These are phyloP conservation scores for Xanthoparmelia taractica DNA, from an alignment of 495 filamentous ascomycete species.

Conservation along the genomic window DNA sequence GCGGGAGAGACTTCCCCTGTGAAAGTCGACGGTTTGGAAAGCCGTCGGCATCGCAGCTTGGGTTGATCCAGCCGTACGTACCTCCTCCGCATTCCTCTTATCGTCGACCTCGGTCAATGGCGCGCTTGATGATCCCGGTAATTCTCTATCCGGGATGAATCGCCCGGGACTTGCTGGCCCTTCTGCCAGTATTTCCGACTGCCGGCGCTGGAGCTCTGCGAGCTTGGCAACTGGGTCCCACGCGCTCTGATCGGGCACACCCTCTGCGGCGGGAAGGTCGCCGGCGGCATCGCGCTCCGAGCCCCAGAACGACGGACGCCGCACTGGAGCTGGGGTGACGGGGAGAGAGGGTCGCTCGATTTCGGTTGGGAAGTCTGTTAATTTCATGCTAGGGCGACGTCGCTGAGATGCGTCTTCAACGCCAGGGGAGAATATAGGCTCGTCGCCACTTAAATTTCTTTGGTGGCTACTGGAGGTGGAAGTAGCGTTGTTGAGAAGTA, in stretches of 20 bases:
- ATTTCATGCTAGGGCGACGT: conserved; percentile 47
- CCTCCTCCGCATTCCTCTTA: not conserved
- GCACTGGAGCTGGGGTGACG: conserved; percentile 76
- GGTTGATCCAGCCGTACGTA: not conserved
- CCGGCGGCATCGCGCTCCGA: conserved; percentile 44
- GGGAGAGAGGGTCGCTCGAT: conserved; percentile 81
- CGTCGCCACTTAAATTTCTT: conserved; percentile 5
- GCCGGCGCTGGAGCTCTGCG: conserved; percentile 57
- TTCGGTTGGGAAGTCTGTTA: conserved; percentile 83
- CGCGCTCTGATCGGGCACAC: conserved; percentile 74
- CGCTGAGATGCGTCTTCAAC: conserved; percentile 22
- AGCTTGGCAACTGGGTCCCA: conserved; percentile 73
- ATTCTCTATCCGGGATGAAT: conserved; percentile 13
- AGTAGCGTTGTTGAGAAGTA: conserved; percentile 29
- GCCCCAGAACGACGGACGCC: conserved; percentile 46
- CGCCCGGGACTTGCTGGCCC: conserved; percentile 14
- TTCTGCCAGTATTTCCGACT: conserved; percentile 46
- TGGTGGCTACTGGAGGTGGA: conserved; percentile 6
- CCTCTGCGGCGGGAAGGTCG: conserved; percentile 63
- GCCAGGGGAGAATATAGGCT: conserved; percentile 24
- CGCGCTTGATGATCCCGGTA: conserved; percentile 3
- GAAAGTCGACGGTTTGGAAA: conserved; percentile 9
- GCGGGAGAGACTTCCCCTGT: not conserved
- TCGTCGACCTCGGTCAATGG: conserved; percentile 7
- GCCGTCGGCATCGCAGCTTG: conserved; percentile 7